Evolutionary conservation across 2,329 filamentous ascomycete genomes (phyloP).

Genomic region (Trichothecium sympodiale): DNA sequence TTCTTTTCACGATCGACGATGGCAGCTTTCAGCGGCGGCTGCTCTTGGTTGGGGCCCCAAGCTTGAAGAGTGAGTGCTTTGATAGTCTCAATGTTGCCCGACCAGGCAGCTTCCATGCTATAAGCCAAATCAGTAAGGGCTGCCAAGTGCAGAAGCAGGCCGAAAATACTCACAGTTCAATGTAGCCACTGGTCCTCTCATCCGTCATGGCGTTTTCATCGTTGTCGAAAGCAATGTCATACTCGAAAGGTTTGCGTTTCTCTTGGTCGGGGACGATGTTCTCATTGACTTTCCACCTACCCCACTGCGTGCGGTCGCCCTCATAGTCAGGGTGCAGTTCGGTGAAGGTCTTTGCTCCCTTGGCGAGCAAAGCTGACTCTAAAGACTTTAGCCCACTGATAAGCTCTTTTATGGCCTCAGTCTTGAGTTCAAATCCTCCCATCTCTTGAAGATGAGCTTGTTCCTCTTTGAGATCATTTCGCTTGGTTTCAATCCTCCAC

Average conservation of each 20-base stretch:
- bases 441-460: slow-evolving; percentile 6
- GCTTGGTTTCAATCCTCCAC: slow-evolving; percentile 19
- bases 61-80: slow-evolving; percentile 50
- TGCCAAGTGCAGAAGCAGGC: not conserved
- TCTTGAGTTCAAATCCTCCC: slow-evolving; percentile 35
- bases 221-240: slow-evolving; percentile 38
- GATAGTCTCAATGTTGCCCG: slow-evolving; percentile 54
- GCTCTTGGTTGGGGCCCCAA: slow-evolving; percentile 42
- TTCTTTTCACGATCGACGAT: slow-evolving; percentile 39
- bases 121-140: not conserved
- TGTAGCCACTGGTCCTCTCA: slow-evolving; percentile 44
- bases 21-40: slow-evolving; percentile 53
- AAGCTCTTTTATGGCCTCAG: slow-evolving; percentile 37
- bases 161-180: slow-evolving; percentile 42
- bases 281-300: not conserved
- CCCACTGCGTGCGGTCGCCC: slow-evolving; percentile 4
- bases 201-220: slow-evolving; percentile 43
- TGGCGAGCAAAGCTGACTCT: slow-evolving; percentile 40
- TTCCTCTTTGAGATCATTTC: slow-evolving; percentile 12
- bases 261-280: not conserved
- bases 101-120: slow-evolving; percentile 64
- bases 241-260: slow-evolving; percentile 29
- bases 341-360: slow-evolving; percentile 54
- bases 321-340: slow-evolving; percentile 48
- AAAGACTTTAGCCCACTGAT: slow-evolving; percentile 42